Evolutionary conservation across 257 asterid species (phyloP).

Genomic region (Solanum neorickii): DNA sequence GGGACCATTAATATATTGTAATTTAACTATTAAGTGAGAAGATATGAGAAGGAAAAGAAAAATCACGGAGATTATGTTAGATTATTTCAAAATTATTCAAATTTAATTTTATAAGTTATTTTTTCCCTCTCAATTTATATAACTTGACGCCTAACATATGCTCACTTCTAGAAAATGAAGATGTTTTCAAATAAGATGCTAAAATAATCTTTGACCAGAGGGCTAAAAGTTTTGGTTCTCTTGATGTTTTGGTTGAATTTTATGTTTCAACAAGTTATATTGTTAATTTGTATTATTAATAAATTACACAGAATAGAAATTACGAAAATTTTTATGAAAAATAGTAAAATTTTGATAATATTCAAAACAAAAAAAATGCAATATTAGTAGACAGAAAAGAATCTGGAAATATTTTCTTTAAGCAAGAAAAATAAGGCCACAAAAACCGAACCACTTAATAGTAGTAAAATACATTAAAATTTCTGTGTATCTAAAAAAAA

Average conservation of each 20-base stretch:
- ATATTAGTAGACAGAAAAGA: neutral
- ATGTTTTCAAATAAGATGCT: neutral
- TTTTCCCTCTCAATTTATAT: neutral
- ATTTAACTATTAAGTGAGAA: neutral
- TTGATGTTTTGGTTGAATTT: neutral
- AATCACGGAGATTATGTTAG: neutral
- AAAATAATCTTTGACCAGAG: neutral
- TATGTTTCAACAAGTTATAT: neutral
- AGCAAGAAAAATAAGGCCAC: neutral
- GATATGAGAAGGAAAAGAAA: neutral
- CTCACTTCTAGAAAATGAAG: neutral
- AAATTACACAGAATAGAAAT: too few species aligned
- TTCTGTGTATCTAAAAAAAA: too few species aligned
- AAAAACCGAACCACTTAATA: fast-evolving
- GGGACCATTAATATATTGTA: neutral
- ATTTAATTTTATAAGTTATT: too few species aligned
- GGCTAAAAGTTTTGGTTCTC: neutral
- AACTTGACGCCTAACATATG: neutral
- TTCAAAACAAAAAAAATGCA: neutral
- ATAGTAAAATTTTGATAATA: neutral
- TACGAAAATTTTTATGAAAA: too few species aligned
- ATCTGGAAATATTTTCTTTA: neutral
- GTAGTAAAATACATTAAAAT: too few species aligned
- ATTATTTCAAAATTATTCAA: too few species aligned
- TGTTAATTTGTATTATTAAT: neutral